Percentiles rank a stretch among this genome's conserved stretches.
These are phyloP conservation scores for Pseudocercospora fijiensis DNA, from an alignment of 2,329 filamentous ascomycete species.

Conservation along the genomic window DNA sequence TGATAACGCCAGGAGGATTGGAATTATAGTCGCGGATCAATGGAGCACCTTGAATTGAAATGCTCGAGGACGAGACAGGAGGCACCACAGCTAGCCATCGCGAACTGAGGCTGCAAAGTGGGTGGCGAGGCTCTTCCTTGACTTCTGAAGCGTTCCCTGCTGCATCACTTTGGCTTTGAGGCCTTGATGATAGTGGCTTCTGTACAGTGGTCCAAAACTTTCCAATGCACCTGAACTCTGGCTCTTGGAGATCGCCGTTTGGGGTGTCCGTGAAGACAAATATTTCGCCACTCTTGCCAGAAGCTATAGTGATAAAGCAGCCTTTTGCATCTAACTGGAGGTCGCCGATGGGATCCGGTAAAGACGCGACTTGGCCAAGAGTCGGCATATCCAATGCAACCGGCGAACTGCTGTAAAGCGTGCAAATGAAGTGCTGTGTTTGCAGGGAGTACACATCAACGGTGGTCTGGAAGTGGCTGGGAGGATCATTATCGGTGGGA, in stretches of 20 bases:
- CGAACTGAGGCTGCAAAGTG: constrained; percentile 67
- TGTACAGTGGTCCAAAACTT: constrained; percentile 86
- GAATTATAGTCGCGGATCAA: constrained; percentile 52
- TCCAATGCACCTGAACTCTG: constrained; percentile 66
- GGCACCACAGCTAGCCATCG: constrained; percentile 79
- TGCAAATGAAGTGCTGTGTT: constrained; percentile 68
- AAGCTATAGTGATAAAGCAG: constrained; percentile 71
- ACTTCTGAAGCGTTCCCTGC: constrained; percentile 31
- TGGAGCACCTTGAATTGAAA: constrained; percentile 66
- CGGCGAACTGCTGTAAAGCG: constrained; percentile 69
- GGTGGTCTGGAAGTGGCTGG: constrained; percentile 73
- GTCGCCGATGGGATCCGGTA: constrained; percentile 67
- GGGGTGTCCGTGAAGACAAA: constrained; percentile 61
- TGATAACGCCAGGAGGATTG: constrained; percentile 56
- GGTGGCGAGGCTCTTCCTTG: constrained; percentile 42
- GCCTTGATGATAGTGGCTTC: constrained; percentile 18
- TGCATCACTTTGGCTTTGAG: constrained; percentile 29
- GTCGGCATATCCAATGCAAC: constrained; percentile 45
- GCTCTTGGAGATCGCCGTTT: constrained; percentile 30
- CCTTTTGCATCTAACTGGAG: constrained; percentile 72
- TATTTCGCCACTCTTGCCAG: constrained; percentile 80
- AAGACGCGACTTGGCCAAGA: constrained; percentile 27
- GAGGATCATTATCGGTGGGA: constrained; percentile 35
- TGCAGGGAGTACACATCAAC: constrained; percentile 86
- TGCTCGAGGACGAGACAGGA: constrained; percentile 63